phyloP scores from a whole-genome alignment of 1,284 basidiomycete genomes.

The Wallemia mellicola region DNA sequence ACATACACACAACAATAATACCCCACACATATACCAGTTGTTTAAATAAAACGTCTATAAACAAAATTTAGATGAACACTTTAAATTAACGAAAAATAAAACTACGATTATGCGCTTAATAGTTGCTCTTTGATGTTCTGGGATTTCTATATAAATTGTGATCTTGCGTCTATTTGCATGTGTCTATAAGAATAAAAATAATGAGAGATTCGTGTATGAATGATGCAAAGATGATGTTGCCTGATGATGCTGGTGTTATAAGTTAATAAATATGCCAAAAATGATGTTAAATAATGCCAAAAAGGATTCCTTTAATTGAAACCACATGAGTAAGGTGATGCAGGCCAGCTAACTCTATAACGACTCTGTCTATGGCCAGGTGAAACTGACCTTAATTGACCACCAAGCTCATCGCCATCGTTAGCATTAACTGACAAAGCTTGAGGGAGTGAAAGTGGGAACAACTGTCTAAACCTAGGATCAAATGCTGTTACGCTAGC shows the following conservation, averaged over 20 bases:
- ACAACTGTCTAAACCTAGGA: conserved; percentile 16
- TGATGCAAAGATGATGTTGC: background rate
- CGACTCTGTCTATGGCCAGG: background rate
- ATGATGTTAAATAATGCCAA: background rate
- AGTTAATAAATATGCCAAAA: background rate
- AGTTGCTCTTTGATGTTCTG: background rate
- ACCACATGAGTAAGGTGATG: background rate
- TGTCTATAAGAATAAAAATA: background rate
- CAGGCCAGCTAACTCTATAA: background rate
- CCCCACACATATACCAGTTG: background rate
- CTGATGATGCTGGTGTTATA: background rate
- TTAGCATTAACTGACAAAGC: conserved; percentile 5
- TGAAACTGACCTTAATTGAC: background rate
- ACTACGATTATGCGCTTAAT: background rate
- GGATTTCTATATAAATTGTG: background rate
- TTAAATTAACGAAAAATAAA: background rate
- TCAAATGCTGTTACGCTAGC: conserved; percentile 10
- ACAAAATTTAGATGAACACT: background rate
- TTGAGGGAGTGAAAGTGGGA: conserved; percentile 16
- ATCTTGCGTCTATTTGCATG: background rate
- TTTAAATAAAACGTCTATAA: background rate
- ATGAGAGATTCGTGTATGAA: background rate
- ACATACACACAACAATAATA: background rate
- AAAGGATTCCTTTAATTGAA: no score
- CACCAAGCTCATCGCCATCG: background rate